Evolutionary conservation across 768 basidiomycete species (phyloP), one percentile per base, ranked within the genome.

Genomic region (Cyathus striatus): DNA sequence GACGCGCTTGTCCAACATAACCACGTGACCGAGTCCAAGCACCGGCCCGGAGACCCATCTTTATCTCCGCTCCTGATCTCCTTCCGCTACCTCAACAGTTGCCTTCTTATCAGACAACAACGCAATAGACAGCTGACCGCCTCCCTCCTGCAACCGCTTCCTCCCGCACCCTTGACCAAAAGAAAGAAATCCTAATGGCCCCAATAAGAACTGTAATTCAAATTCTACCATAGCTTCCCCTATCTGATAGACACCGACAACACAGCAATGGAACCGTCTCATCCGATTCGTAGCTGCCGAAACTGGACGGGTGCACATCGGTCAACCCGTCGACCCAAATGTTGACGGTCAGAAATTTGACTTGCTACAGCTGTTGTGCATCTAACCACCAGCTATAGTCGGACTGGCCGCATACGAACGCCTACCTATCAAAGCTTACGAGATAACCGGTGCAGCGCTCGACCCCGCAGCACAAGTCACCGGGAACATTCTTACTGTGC

Each of bases 261-360:
- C 37, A 12, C 48, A 86, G 81, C 70, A 75, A 72, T 90, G 88
- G 88, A 79, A 79, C 24, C 81, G 88, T 40, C 75, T 90, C 41
- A 87, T 90, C 52, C 85, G 88, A 46, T 90, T 90, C 57, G 73
- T 86, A 23, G 88, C 88, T 17, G 72, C 66, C 12, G 89, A 90
- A 65, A 89, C 86, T 0, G 70, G 74, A 5, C 69, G 75, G 41
- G 73, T 90, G 20, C 89, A 90, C 52, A 72, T 89, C 47, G 88
- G 89, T 24, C 75, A 91, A 62, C 88, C 89, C 0, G 67, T 87
- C 14, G 81, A 90, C 52, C 48, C 78, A 2, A 60, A 58, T 30
- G 69, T 86, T 25, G 88, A 90, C 53, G 77, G 87, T 81, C 49
- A 42, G 65, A 30, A 16, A 13, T 23, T 23, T 36, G 6, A 40